Evolutionary conservation across 495 filamentous ascomycete species (phyloP).

Genomic region (Penicillium coffeae): DNA sequence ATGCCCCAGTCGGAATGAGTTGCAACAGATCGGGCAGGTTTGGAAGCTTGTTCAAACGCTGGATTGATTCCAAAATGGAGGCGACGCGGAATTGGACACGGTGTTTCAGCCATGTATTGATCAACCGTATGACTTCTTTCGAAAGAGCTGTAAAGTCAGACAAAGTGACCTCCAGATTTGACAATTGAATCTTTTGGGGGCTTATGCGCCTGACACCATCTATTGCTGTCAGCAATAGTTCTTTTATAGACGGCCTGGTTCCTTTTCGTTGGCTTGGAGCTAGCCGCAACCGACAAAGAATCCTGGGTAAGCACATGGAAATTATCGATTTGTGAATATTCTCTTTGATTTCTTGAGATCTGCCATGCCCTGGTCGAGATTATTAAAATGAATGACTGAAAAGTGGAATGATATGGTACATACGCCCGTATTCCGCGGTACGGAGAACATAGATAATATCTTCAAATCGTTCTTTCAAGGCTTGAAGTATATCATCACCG

Average conservation of each 20-base stretch:
- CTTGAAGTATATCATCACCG: conserved; percentile 11
- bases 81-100: not conserved
- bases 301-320: conserved; percentile 9
- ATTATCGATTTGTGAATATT: conserved; percentile 2
- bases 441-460: conserved; percentile 9
- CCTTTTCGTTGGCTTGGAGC: not conserved
- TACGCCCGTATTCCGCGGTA: too few species aligned
- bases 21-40: conserved; percentile 2
- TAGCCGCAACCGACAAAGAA: conserved; percentile 12
- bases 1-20: not conserved
- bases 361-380: not conserved
- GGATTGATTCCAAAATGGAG: conserved; percentile 12
- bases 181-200: conserved; percentile 1
- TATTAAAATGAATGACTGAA: too few species aligned
- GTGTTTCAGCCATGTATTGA: conserved; percentile 11
- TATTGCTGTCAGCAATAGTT: conserved; percentile 6
- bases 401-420: too few species aligned
- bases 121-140: conserved; percentile 10
- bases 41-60: conserved; percentile 5
- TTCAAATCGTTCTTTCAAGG: conserved; percentile 8
- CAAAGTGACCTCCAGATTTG: not conserved
- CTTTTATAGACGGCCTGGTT: conserved; percentile 8
- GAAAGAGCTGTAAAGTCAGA: conserved; percentile 5
- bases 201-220: conserved; percentile 3
- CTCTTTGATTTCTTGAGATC: not conserved